These are phyloP conservation scores for Cytospora schulzeri DNA, from an alignment of 2,329 filamentous ascomycete species.

Conservation along the genomic window DNA sequence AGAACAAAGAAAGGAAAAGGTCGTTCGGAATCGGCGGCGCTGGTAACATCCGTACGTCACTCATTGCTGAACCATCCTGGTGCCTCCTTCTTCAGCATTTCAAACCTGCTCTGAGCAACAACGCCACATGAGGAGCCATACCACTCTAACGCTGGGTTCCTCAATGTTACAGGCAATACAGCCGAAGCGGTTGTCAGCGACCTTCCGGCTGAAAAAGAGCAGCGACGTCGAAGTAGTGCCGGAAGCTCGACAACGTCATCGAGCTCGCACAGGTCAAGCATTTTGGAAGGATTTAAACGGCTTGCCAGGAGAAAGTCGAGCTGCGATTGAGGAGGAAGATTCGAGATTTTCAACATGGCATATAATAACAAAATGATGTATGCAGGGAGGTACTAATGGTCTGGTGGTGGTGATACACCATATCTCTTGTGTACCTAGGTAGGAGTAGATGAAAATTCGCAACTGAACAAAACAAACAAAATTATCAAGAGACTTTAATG, in stretches of 20 bases:
- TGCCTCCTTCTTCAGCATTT: neutral
- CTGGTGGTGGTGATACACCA: too few relatives aligned
- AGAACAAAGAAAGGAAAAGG: neutral
- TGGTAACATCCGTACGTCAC: slow-evolving; percentile 21
- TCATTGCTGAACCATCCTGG: too few relatives aligned
- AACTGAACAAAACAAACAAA: too few relatives aligned
- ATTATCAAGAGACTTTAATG: too few relatives aligned
- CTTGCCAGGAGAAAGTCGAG: slow-evolving; percentile 10
- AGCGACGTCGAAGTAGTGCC: slow-evolving; percentile 18
- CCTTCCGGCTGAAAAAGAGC: slow-evolving; percentile 6
- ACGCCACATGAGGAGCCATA: neutral
- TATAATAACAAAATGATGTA: too few relatives aligned
- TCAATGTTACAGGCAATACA: slow-evolving; percentile 6
- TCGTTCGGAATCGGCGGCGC: slow-evolving; percentile 24
- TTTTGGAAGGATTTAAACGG: slow-evolving; percentile 3
- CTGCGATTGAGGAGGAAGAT: neutral
- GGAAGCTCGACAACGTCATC: slow-evolving; percentile 8
- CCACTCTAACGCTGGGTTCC: neutral
- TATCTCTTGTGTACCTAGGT: too few relatives aligned
- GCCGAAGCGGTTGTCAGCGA: slow-evolving; percentile 16
- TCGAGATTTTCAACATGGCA: too few relatives aligned
- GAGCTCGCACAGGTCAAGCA: neutral
- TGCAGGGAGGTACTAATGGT: too few relatives aligned
- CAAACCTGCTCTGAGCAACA: too few relatives aligned
- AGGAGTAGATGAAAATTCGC: too few relatives aligned